Percentiles rank a stretch among this genome's conserved stretches.
These are phyloP conservation scores for Paraphaeosphaeria sporulosa DNA, from an alignment of 2,329 filamentous ascomycete species.

Conservation along the genomic window DNA sequence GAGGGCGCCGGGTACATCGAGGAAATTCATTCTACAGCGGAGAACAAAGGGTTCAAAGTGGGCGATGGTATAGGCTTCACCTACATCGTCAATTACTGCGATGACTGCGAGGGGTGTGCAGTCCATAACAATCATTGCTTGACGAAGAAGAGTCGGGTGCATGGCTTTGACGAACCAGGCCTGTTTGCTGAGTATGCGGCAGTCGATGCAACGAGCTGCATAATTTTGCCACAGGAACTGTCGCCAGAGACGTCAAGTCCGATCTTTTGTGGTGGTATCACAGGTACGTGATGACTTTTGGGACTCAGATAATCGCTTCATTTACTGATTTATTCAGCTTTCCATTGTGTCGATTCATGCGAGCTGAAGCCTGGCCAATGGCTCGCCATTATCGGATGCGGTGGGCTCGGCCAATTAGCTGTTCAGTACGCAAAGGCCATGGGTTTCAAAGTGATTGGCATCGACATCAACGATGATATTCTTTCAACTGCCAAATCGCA, in stretches of 20 bases:
- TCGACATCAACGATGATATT: conserved; percentile 50
- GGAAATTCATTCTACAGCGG: conserved; percentile 39
- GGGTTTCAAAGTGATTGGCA: conserved; percentile 50
- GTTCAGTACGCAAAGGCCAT: conserved; percentile 55
- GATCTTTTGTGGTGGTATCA: conserved; percentile 59
- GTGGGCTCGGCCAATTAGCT: conserved; percentile 55
- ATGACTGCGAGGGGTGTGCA: conserved; percentile 55
- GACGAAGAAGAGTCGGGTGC: conserved; percentile 28
- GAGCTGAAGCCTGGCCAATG: conserved; percentile 36
- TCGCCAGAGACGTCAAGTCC: conserved; percentile 46
- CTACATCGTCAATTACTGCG: conserved; percentile 54
- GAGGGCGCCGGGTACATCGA: conserved; percentile 54
- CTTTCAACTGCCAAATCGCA: conserved; percentile 37
- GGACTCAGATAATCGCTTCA: not conserved
- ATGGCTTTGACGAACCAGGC: conserved; percentile 48
- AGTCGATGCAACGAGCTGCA: conserved; percentile 52
- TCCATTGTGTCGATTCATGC: conserved; percentile 33
- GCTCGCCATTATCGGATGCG: conserved; percentile 52
- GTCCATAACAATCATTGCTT: conserved; percentile 50
- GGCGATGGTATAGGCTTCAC: conserved; percentile 55
- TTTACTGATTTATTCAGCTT: conserved; percentile 15
- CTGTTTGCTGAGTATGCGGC: conserved; percentile 57
- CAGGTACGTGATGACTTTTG: conserved; percentile 29
- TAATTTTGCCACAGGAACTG: conserved; percentile 47
- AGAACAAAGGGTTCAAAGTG: conserved; percentile 48